Evolutionary conservation across 139 green algal genomes (phyloP), one percentile per base, ranked within the genome.

Genomic region (Astrephomene gubernaculifera): DNA sequence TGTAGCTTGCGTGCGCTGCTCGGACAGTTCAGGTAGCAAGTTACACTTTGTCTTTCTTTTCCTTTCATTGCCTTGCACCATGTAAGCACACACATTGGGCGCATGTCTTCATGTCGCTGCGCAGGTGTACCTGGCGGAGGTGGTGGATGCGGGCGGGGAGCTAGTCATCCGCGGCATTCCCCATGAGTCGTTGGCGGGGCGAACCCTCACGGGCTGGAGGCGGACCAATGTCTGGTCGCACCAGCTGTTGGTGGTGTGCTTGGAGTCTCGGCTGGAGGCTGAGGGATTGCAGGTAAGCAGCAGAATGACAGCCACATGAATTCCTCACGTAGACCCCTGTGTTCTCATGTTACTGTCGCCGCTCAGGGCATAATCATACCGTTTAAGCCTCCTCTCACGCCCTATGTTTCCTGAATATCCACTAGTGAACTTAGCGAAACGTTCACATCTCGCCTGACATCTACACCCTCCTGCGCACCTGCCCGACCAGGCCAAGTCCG

Each of bases 51-150:
- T n/a, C n/a, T n/a, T n/a, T n/a, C n/a, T n/a, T n/a, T n/a, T n/a
- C n/a, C n/a, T n/a, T n/a, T n/a, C n/a, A n/a, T n/a, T n/a, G n/a
- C n/a, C n/a, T n/a, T n/a, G n/a, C n/a, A n/a, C n/a, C n/a, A n/a
- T n/a, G n/a, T n/a, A n/a, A n/a, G n/a, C n/a, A n/a, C n/a, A n/a
- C n/a, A n/a, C n/a, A n/a, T n/a, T n/a, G n/a, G n/a, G n/a, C n/a
- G n/a, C n/a, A n/a, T n/a, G 39, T 53, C 17, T 76, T 33, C 14
- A 45, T 76, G 4, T 57, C 24, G 38, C 6, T 25, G 24, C 2
- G 33, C 73, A 81, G 73, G 73, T 70, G 9, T 81, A 70, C 53
- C 52, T 81, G 52, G 73, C 53, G n/a, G 73, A 81, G 73, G 53
- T 81, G 53, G 73, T 49, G 7, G 72, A 81, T 7, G 53, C 53